Evolutionary conservation across 495 filamentous ascomycete genomes (phyloP).

Genomic region (Penicillium roqueforti): DNA sequence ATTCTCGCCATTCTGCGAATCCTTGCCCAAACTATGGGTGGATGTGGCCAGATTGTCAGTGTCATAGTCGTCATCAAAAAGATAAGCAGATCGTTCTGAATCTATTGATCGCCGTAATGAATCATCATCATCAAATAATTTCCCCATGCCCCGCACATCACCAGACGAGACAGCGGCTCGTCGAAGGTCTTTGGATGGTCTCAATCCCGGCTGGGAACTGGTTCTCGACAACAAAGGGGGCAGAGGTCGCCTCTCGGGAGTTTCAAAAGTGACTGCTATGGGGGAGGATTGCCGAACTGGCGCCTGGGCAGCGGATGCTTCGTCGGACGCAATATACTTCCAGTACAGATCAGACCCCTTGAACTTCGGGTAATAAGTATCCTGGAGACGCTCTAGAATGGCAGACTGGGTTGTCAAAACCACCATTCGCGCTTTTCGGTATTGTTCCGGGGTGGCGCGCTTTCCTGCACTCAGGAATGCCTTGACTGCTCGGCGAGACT

Average conservation of each 20-base stretch:
- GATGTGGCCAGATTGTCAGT: conserved; percentile 59
- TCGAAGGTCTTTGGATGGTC: conserved; percentile 46
- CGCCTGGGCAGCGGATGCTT: conserved; percentile 50
- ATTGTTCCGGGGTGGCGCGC: conserved; percentile 72
- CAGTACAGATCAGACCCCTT: conserved; percentile 90
- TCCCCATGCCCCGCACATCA: conserved; percentile 46
- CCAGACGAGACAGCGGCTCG: conserved; percentile 55
- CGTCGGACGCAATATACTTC: conserved; percentile 89
- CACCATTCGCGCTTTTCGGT: conserved; percentile 75
- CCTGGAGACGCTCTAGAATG: conserved; percentile 77
- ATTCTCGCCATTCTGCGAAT: conserved; percentile 46
- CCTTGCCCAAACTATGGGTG: conserved; percentile 51
- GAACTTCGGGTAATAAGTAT: conserved; percentile 75
- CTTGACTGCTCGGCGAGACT: conserved; percentile 63
- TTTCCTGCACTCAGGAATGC: conserved; percentile 74
- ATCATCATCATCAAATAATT: conserved; percentile 45
- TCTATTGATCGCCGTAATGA: conserved; percentile 55
- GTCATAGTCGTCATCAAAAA: conserved; percentile 66
- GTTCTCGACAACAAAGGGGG: conserved; percentile 43
- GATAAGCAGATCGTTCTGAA: conserved; percentile 47
- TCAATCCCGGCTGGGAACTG: conserved; percentile 33
- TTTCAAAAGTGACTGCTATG: conserved; percentile 24
- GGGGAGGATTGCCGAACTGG: conserved; percentile 22
- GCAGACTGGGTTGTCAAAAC: conserved; percentile 78
- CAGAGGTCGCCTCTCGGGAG: conserved; percentile 36